Base-by-base conservation (phyloP, 2,329 filamentous ascomycete species). In the Dothideomycetes sp. region DNA sequence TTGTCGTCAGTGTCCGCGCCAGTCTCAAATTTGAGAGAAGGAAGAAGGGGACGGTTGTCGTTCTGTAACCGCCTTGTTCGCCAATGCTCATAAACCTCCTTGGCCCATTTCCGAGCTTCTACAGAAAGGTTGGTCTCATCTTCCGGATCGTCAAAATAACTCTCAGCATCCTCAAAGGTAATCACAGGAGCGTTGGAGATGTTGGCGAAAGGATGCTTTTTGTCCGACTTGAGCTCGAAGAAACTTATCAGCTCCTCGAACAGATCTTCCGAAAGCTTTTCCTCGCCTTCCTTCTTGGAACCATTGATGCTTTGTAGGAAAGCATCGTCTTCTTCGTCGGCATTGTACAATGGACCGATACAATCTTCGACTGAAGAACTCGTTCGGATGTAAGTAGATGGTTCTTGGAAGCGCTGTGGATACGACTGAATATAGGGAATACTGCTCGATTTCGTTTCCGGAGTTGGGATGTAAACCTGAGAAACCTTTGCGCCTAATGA, bases 331-430 rank as follows among this genome's bases (percentile, higher is more conserved):
- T 94, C 86, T 50, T 82, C 80, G 19, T 80, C 88, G 83, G 96
- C 89, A 65, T 94, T 87, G 78, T 98, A 98, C 53, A 81, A 77
- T 59, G 82, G 84, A 54, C 84, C 84, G 56, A 86, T 82, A 54
- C 83, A 94, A 64, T 98, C 91, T 65, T 98, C 91, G 47, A 98
- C 89, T 3, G 91, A 98, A 51, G 94, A 89, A 49, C 91, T 96
- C 67, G 94, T 96, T 50, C 89, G 86, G 60, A 98, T 94, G 64
- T 96, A 96, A 47, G 88, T 91, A 47, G 81, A 79, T 38, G 91
- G 87, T 62, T 93, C 82, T 55, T 80, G 75, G 64, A 89, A 95
- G 44, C 71, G 69, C 49, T 76, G 78, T 35, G 82, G 76, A 60
- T 96, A 96, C 53, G 95, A 75, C 55, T 82, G 76, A 63, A 93